Conservation (phyloP, 371 early-diverging fungal genomes). For the Lichtheimia hyalospora region DNA sequence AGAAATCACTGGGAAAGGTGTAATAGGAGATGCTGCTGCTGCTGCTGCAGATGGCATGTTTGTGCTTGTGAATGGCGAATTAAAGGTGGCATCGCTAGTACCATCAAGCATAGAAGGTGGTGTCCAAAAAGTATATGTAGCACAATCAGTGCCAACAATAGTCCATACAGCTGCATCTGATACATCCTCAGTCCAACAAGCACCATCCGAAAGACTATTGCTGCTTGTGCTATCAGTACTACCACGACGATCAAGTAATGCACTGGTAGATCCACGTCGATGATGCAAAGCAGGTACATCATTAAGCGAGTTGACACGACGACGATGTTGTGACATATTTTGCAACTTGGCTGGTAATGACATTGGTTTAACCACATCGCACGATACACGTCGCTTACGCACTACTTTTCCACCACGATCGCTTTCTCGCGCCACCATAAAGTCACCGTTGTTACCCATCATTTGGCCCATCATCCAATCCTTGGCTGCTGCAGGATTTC, state of each 20-base stretch:
- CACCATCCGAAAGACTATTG: conserved; percentile 26
- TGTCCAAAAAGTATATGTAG: conserved; percentile 73
- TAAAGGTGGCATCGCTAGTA: conserved; percentile 12
- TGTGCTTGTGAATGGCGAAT: conserved; percentile 9
- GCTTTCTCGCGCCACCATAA: conserved; percentile 17
- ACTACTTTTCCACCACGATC: conserved; percentile 27
- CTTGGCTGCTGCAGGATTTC: conserved; percentile 4
- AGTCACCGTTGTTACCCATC: conserved; percentile 2
- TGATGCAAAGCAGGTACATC: conserved; percentile 15
- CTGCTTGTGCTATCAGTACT: conserved; percentile 9
- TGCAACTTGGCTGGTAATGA: conserved; percentile 6
- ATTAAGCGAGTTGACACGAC: conserved; percentile 46
- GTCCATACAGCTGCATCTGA: conserved; percentile 89
- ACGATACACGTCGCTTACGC: conserved; percentile 48
- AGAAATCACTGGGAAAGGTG: conserved; percentile 10
- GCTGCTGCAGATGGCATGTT: neutral
- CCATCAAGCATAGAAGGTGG: conserved; percentile 21
- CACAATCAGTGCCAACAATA: conserved; percentile 84
- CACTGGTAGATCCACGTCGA: conserved; percentile 2
- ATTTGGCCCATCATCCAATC: conserved; percentile 11
- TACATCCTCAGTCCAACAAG: conserved; percentile 83
- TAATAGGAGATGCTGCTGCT: conserved; percentile 7
- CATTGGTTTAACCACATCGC: conserved; percentile 29
- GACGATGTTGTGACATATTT: conserved; percentile 21
- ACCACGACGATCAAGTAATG: conserved; percentile 8